Evolutionary conservation across 306 rosid genomes (phyloP).

Genomic region (Vigna nakashimae): DNA sequence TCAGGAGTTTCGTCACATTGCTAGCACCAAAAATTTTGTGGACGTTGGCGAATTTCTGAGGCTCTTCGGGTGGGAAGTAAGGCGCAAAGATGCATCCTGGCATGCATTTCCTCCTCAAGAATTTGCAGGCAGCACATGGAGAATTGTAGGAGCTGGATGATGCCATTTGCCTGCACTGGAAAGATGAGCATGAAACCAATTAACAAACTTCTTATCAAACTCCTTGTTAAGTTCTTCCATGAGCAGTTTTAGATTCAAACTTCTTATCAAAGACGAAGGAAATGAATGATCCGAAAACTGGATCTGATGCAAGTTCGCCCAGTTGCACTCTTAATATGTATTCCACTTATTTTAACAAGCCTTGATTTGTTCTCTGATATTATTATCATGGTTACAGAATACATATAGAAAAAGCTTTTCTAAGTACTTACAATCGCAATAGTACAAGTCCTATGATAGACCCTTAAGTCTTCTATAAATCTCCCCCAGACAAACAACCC

Average conservation of each 20-base stretch:
- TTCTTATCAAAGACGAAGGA: constrained; percentile 1
- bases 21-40: constrained; percentile 99
- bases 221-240: constrained; percentile 23
- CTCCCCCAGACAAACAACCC: background rate
- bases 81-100: constrained; percentile 98
- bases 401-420: constrained; percentile 28
- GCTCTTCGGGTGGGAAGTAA: constrained; percentile 97
- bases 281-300: background rate
- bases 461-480: constrained; percentile 11
- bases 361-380: constrained; percentile 3
- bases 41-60: constrained; percentile 91
- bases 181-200: constrained; percentile 3
- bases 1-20: constrained; percentile 94
- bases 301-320: constrained; percentile 30
- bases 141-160: constrained; percentile 81
- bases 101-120: constrained; percentile 91
- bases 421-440: constrained; percentile 30
- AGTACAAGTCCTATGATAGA: constrained; percentile 4
- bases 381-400: constrained; percentile 6
- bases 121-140: constrained; percentile 98
- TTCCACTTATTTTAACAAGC: background rate
- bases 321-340: constrained; percentile 27
- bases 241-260: constrained; percentile 34
- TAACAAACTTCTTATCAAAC: background rate
- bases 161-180: constrained; percentile 58